These are phyloP conservation scores for Phaffia rhodozyma DNA, from an alignment of 1,284 basidiomycete species.

Conservation along the genomic window DNA sequence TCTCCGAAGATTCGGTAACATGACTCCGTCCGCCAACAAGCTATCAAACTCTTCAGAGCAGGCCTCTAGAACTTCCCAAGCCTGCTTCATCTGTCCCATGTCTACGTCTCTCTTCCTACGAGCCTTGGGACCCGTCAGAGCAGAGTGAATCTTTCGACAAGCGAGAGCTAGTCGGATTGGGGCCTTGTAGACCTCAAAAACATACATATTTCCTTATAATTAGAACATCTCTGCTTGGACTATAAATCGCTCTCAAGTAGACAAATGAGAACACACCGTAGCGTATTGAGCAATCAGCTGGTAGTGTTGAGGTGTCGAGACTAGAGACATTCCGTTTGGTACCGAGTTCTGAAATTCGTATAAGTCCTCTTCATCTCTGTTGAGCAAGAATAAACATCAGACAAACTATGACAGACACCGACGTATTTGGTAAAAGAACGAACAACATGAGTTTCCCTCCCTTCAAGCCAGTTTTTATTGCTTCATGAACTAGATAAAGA, in stretches of 20 bases:
- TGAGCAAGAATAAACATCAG: slow-evolving; percentile 14
- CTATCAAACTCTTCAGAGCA: slow-evolving; percentile 69
- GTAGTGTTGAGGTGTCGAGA: slow-evolving; percentile 31
- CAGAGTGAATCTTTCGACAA: slow-evolving; percentile 60
- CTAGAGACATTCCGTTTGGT: slow-evolving; percentile 32
- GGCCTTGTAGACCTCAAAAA: background rate
- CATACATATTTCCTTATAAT: no score
- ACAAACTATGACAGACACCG: background rate
- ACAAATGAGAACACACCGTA: slow-evolving; percentile 45
- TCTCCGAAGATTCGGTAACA: slow-evolving; percentile 37
- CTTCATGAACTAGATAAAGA: slow-evolving; percentile 57
- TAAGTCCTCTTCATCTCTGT: slow-evolving; percentile 54
- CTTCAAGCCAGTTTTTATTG: slow-evolving; percentile 59
- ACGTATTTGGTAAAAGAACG: slow-evolving; percentile 24
- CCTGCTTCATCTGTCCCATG: slow-evolving; percentile 49
- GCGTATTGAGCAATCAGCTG: slow-evolving; percentile 36
- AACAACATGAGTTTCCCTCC: slow-evolving; percentile 55
- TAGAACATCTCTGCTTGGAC: no score
- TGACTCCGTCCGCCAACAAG: slow-evolving; percentile 40
- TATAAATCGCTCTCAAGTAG: slow-evolving; percentile 41
- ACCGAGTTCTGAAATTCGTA: slow-evolving; percentile 54
- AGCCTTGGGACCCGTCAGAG: slow-evolving; percentile 60
- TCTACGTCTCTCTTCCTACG: slow-evolving; percentile 49
- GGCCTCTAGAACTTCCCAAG: slow-evolving; percentile 66
- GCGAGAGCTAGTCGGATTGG: slow-evolving; percentile 37